These are phyloP conservation scores for Sporobolomyces phaffii DNA, from an alignment of 768 basidiomycete genomes.

Conservation along the genomic window DNA sequence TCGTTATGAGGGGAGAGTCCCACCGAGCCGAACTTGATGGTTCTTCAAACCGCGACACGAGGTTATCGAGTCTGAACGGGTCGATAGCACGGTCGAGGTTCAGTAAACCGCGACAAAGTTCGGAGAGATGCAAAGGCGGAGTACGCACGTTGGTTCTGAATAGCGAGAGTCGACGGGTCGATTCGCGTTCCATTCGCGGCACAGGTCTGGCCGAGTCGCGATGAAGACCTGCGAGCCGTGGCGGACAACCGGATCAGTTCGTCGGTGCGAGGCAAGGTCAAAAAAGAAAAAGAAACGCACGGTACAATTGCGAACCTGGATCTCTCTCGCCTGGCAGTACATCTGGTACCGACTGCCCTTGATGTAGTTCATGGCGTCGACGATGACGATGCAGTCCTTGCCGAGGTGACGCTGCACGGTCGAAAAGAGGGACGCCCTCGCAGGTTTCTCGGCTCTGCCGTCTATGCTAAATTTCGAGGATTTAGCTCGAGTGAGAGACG, in stretches of 20 bases:
- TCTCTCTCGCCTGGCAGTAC: conserved; percentile 89
- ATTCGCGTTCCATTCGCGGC: conserved; percentile 65
- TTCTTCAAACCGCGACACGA: conserved; percentile 83
- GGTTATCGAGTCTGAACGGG: conserved; percentile 65
- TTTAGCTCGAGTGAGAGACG: background rate
- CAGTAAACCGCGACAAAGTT: background rate
- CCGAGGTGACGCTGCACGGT: conserved; percentile 70
- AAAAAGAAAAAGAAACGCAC: conserved; percentile 51
- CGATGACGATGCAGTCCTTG: conserved; percentile 69
- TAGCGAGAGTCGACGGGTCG: conserved; percentile 57
- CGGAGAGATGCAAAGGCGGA: no score
- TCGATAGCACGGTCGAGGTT: no score
- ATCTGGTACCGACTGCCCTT: conserved; percentile 98
- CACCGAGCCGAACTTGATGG: conserved; percentile 98
- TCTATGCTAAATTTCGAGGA: conserved; percentile 55
- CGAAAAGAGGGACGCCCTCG: conserved; percentile 74
- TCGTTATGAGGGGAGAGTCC: conserved; percentile 90
- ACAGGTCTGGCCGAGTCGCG: conserved; percentile 59
- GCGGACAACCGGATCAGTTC: background rate
- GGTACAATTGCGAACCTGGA: conserved; percentile 76
- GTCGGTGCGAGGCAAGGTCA: no score
- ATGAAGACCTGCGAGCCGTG: conserved; percentile 46
- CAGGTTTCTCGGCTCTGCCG: conserved; percentile 69
- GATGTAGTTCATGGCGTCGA: conserved; percentile 93
- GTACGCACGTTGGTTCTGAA: conserved; percentile 63